Evolutionary conservation across 1,139 yeast genomes (phyloP).

Genomic region (Scheffersomyces cryptocercus): DNA sequence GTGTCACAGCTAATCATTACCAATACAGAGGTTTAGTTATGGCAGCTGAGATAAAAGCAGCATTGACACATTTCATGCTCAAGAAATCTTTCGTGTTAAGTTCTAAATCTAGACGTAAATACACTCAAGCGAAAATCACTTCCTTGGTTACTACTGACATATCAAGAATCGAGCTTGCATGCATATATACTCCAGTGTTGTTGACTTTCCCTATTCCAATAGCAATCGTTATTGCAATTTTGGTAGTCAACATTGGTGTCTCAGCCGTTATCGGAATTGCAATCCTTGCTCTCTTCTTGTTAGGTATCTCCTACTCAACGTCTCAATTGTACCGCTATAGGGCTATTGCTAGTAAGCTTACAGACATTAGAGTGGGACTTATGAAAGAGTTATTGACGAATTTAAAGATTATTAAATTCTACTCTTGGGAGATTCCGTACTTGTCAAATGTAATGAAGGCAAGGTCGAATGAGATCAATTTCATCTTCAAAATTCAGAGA

Average conservation of each 20-base stretch:
- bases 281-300: conserved; percentile 22
- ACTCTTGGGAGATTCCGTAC: conserved; percentile 69
- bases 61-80: conserved; percentile 18
- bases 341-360: conserved; percentile 26
- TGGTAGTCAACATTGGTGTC: conserved; percentile 29
- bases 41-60: conserved; percentile 40
- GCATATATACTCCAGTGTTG: conserved; percentile 14
- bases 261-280: conserved; percentile 33
- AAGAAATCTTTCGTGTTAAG: conserved; percentile 19
- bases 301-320: conserved; percentile 7
- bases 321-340: conserved; percentile 13
- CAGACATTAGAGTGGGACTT: conserved; percentile 34
- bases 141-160: conserved; percentile 24
- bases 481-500: conserved; percentile 48
- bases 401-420: conserved; percentile 37
- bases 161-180: conserved; percentile 19
- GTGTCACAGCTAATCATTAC: conserved; percentile 28
- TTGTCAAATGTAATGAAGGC: conserved; percentile 39
- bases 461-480: conserved; percentile 50
- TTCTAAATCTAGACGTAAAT: conserved; percentile 13
- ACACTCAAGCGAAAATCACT: conserved; percentile 18
- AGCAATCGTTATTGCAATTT: conserved; percentile 50
- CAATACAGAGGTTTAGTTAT: conserved; percentile 30
- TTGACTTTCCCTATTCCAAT: conserved; percentile 22
- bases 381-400: conserved; percentile 38